Evolutionary conservation across 1,139 yeast species (phyloP).

Genomic region (Geotrichum citri-aurantii): DNA sequence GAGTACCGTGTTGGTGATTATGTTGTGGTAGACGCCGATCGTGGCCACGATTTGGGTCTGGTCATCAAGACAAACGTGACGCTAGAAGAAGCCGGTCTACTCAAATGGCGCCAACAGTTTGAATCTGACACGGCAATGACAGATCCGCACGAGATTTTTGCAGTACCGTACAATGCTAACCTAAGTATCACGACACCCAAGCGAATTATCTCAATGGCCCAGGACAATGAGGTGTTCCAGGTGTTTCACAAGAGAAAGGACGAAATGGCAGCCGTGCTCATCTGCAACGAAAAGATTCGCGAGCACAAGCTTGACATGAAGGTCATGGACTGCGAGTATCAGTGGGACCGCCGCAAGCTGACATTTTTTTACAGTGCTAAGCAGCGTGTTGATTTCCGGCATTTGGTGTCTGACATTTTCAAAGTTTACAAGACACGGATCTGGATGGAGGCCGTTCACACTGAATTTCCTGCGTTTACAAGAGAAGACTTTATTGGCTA

Average conservation of each 20-base stretch:
- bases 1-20: conserved; percentile 62
- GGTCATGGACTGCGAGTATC: conserved; percentile 78
- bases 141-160: background rate
- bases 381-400: conserved; percentile 86
- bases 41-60: conserved; percentile 87
- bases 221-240: conserved; percentile 54
- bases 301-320: conserved; percentile 44
- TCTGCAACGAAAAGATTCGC: conserved; percentile 54
- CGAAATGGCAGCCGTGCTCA: conserved; percentile 65
- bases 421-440: conserved; percentile 92
- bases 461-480: background rate
- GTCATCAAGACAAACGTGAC: conserved; percentile 62
- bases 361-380: conserved; percentile 84
- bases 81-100: conserved; percentile 70
- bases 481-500: background rate
- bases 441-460: conserved; percentile 84
- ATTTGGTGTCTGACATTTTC: conserved; percentile 84
- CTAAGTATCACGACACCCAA: conserved; percentile 46
- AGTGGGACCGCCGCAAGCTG: conserved; percentile 88
- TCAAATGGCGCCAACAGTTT: conserved; percentile 69
- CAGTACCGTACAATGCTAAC: background rate
- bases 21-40: conserved; percentile 92
- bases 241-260: conserved; percentile 56
- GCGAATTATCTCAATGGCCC: conserved; percentile 67
- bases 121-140: conserved; percentile 28